These are phyloP conservation scores for Septoria petroselini DNA, from an alignment of 2,329 filamentous ascomycete genomes.

Conservation along the genomic window DNA sequence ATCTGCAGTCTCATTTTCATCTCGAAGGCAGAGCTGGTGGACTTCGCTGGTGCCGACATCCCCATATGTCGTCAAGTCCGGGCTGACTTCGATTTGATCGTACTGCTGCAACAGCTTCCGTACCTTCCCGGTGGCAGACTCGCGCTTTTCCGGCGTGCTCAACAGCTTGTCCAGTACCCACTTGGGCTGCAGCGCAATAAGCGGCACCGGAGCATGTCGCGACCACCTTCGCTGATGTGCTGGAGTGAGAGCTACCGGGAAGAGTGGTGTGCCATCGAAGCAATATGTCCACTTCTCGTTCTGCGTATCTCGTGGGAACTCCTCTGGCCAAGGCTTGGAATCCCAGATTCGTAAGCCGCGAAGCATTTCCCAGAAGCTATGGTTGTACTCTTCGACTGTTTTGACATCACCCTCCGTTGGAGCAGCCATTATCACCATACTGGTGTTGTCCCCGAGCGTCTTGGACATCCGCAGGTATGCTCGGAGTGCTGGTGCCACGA, in stretches of 20 bases:
- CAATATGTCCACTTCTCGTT: constrained; percentile 24
- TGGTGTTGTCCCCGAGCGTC: constrained; percentile 23
- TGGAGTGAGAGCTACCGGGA: constrained; percentile 25
- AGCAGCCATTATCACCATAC: constrained; percentile 25
- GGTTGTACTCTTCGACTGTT: constrained; percentile 24
- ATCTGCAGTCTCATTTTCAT: constrained; percentile 23
- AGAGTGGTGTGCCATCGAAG: constrained; percentile 23
- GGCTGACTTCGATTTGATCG: constrained; percentile 24
- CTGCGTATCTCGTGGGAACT: constrained; percentile 21
- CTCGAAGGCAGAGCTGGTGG: constrained; percentile 23
- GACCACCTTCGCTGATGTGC: constrained; percentile 26
- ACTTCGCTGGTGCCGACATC: constrained; percentile 22
- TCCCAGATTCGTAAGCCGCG: constrained; percentile 25
- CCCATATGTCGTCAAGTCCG: constrained; percentile 23
- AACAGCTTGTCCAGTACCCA: constrained; percentile 26
- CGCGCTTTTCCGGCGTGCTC: constrained; percentile 23
- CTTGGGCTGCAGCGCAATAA: constrained; percentile 24
- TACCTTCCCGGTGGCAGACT: constrained; percentile 22
- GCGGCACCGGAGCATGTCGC: constrained; percentile 22
- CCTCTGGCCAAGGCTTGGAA: constrained; percentile 21
- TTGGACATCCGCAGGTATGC: constrained; percentile 21
- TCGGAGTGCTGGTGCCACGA: constrained; percentile 22
- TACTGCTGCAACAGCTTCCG: constrained; percentile 24
- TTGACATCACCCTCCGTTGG: constrained; percentile 22
- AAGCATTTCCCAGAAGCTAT: constrained; percentile 25